phyloP scores from a whole-genome alignment of 2,329 filamentous ascomycete genomes.

The Fusarium protoensiforme region DNA sequence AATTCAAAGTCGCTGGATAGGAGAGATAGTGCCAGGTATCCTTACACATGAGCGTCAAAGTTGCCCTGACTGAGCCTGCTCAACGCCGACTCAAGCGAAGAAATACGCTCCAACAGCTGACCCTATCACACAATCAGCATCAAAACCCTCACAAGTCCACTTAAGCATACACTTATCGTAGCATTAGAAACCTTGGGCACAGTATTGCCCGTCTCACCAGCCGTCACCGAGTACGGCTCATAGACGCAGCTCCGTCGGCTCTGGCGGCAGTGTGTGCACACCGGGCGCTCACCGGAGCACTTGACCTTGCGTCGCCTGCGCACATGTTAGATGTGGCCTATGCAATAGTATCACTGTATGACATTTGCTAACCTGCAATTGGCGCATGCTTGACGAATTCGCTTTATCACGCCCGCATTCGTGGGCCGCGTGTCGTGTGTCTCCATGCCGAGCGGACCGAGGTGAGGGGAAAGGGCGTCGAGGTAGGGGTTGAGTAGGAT shows the following conservation, averaged over 20 bases:
- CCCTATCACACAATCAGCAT: background rate
- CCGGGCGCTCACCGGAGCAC: slow-evolving; percentile 26
- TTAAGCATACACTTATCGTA: background rate
- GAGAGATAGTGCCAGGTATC: background rate
- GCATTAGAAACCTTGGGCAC: background rate
- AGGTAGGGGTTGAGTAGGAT: too few relatives aligned
- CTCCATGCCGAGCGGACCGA: background rate
- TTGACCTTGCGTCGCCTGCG: slow-evolving; percentile 25
- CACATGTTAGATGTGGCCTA: background rate
- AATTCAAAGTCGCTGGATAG: background rate
- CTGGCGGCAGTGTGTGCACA: slow-evolving; percentile 20
- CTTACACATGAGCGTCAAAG: background rate
- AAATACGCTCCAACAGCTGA: slow-evolving; percentile 11
- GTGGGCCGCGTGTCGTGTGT: background rate
- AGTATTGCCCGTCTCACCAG: background rate
- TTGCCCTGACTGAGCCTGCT: slow-evolving; percentile 8
- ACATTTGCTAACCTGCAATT: slow-evolving; percentile 18
- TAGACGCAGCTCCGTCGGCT: slow-evolving; percentile 17
- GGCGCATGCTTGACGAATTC: slow-evolving; percentile 25
- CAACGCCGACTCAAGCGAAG: slow-evolving; percentile 4
- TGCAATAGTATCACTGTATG: background rate
- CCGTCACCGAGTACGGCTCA: slow-evolving; percentile 7
- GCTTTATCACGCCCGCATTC: slow-evolving; percentile 21
- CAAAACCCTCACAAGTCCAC: fast-evolving
- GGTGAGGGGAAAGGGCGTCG: background rate